Conservation (phyloP, 2,329 filamentous ascomycete genomes). For the Trichoderma polysporum region DNA sequence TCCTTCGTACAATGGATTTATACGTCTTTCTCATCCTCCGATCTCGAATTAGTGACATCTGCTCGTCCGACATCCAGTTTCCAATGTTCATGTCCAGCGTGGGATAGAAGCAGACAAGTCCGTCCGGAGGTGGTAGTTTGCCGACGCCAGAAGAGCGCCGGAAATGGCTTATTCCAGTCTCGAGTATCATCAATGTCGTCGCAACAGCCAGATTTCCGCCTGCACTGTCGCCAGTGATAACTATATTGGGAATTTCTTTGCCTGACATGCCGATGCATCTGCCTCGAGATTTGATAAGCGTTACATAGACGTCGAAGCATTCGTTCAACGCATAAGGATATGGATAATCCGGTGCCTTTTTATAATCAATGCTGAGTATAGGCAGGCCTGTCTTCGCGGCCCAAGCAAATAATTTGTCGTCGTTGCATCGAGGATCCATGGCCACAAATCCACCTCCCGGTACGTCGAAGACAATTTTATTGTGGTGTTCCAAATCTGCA, state of each 20-base stretch:
- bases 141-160: conserved; percentile 38
- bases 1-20: conserved; percentile 72
- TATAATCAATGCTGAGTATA: conserved; percentile 85
- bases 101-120: conserved; percentile 84
- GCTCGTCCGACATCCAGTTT: conserved; percentile 98
- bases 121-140: conserved; percentile 71
- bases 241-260: conserved; percentile 39
- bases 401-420: conserved; percentile 93
- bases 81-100: conserved; percentile 95
- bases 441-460: conserved; percentile 95
- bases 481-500: conserved; percentile 71
- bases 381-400: conserved; percentile 86
- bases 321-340: conserved; percentile 52
- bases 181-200: conserved; percentile 84
- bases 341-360: conserved; percentile 51
- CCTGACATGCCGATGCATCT: conserved; percentile 48
- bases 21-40: conserved; percentile 76
- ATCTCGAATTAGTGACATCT: conserved; percentile 91
- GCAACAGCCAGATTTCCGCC: conserved; percentile 58
- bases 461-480: conserved; percentile 80
- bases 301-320: conserved; percentile 48
- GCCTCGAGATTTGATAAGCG: conserved; percentile 38
- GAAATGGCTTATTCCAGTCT: conserved; percentile 57
- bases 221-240: conserved; percentile 50
- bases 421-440: conserved; percentile 91